These are phyloP conservation scores for Penicillium roqueforti DNA, from an alignment of 495 filamentous ascomycete species.

Conservation along the genomic window DNA sequence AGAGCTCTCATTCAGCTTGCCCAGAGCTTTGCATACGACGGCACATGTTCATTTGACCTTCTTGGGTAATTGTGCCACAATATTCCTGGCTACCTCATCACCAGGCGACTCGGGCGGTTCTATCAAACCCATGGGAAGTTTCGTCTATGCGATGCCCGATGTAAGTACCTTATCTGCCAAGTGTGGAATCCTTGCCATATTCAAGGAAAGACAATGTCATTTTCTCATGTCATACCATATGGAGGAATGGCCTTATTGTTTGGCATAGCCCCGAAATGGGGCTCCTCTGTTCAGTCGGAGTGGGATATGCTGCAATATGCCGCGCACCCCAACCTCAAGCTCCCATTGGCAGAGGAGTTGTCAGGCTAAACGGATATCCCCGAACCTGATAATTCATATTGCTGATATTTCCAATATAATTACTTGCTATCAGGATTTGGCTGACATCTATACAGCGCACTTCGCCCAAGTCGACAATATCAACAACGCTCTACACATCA, in stretches of 20 bases:
- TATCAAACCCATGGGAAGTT: conserved; percentile 54
- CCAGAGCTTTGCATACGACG: conserved; percentile 68
- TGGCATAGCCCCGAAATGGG: neutral
- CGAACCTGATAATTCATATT: neutral
- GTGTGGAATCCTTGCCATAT: neutral
- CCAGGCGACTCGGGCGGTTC: conserved; percentile 50
- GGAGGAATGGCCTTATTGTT: neutral
- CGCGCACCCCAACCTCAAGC: neutral
- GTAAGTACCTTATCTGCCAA: conserved; percentile 44
- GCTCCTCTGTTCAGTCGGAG: neutral
- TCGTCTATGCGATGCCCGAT: conserved; percentile 90
- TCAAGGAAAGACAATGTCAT: neutral
- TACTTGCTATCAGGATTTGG: neutral
- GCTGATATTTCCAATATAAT: neutral
- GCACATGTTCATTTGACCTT: conserved; percentile 75
- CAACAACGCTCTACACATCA: conserved; percentile 72
- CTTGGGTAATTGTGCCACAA: conserved; percentile 58
- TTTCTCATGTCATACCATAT: neutral
- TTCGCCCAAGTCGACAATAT: conserved; percentile 46
- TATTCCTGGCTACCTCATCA: conserved; percentile 73
- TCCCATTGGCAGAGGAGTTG: neutral
- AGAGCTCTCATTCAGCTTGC: conserved; percentile 74
- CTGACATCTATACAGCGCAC: conserved; percentile 29
- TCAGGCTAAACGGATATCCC: neutral
- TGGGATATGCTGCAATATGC: neutral